Percentiles rank a stretch among this genome's conserved stretches.
phyloP scores from a whole-genome alignment of 2,329 filamentous ascomycete species.

The Zymoseptoria passerinii region DNA sequence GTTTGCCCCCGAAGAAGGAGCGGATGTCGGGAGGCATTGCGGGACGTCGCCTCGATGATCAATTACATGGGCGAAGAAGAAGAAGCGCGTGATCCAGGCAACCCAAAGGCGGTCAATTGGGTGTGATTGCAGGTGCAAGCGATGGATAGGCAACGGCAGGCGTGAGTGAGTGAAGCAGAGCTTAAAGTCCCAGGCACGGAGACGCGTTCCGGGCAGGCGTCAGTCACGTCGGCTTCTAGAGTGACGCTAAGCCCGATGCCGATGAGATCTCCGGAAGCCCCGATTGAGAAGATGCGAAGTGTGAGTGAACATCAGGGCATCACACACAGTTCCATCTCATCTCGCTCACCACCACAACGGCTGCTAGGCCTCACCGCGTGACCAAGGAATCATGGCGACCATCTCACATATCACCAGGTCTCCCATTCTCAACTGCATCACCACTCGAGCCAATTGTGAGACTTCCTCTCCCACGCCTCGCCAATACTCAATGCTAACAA shows the following conservation, averaged over 20 bases:
- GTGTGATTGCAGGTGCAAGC: not conserved
- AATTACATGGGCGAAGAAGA: not conserved
- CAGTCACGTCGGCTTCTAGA: not conserved
- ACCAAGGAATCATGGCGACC: not conserved
- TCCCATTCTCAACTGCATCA: conserved; percentile 22
- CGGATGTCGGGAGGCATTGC: conserved; percentile 78
- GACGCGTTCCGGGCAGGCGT: too few relatives aligned
- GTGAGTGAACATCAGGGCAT: not conserved
- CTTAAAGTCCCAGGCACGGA: not conserved
- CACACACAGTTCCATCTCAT: not conserved
- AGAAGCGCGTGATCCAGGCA: not conserved
- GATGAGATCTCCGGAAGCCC: not conserved
- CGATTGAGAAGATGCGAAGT: not conserved
- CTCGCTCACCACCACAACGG: not conserved
- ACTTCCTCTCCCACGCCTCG: not conserved
- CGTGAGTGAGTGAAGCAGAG: not conserved
- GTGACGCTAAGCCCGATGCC: not conserved
- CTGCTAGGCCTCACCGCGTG: not conserved
- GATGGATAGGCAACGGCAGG: not conserved
- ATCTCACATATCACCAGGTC: conserved; percentile 2
- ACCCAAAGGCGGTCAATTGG: not conserved
- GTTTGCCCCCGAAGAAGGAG: conserved; percentile 79
- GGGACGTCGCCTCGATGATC: not conserved
- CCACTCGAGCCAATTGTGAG: conserved; percentile 25
- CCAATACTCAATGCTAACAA: not conserved